A percentile compares a stretch with the other conserved stretches of the same genome.
These are phyloP conservation scores for Phytopythium delawarense DNA, from an alignment of 352 stramenopile species.

Conservation along the genomic window DNA sequence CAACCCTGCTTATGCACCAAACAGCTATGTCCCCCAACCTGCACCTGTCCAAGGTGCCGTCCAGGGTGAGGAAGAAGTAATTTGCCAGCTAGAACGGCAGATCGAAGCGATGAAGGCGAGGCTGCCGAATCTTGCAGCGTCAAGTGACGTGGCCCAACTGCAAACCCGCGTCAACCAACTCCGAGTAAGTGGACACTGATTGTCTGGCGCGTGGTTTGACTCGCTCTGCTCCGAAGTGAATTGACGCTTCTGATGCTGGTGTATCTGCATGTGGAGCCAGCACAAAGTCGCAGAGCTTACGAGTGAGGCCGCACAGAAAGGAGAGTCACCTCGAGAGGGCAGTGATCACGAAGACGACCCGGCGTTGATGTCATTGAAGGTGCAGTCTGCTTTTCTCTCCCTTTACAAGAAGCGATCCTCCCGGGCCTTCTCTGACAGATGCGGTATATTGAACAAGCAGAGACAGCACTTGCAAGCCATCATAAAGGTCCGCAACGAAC, in stretches of 20 bases:
- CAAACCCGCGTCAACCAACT: slow-evolving; percentile 18
- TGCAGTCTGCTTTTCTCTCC: slow-evolving; percentile 3
- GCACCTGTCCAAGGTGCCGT: not conserved
- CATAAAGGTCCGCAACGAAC: slow-evolving; percentile 44
- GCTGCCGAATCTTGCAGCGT: slow-evolving; percentile 6
- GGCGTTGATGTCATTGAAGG: slow-evolving; percentile 40
- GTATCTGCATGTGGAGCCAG: slow-evolving; percentile 19
- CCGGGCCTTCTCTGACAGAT: not conserved
- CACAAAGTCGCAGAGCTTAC: slow-evolving; percentile 21
- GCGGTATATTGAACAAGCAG: slow-evolving; percentile 9
- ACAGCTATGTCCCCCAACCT: not conserved
- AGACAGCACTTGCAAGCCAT: slow-evolving; percentile 38
- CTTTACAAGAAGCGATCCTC: not conserved
- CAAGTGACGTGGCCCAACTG: slow-evolving; percentile 18
- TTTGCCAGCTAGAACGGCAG: slow-evolving; percentile 20
- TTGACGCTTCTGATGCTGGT: not conserved
- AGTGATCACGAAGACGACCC: slow-evolving; percentile 14
- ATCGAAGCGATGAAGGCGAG: slow-evolving; percentile 22
- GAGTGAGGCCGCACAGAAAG: not conserved
- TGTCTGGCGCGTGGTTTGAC: not conserved
- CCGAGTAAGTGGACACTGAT: slow-evolving; percentile 13
- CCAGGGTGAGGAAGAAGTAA: slow-evolving; percentile 19
- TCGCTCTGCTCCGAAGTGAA: not conserved
- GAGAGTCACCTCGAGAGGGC: not conserved
- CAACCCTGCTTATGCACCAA: not conserved